Evolutionary conservation across 2,329 filamentous ascomycete genomes (phyloP).

Genomic region (Teratosphaeria nubilosa): DNA sequence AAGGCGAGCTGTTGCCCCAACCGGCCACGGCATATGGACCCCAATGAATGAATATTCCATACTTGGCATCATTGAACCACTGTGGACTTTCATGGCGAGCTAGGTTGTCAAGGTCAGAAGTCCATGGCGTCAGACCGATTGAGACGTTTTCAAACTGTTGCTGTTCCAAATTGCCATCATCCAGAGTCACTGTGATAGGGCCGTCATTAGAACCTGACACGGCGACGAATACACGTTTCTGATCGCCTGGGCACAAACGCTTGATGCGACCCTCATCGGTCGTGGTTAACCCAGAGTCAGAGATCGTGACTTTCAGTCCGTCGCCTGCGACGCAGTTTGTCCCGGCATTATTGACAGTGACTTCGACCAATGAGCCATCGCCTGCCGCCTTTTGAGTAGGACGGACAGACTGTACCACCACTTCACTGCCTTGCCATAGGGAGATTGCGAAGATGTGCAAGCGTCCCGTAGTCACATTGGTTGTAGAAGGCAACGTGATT

Average conservation of each 20-base stretch:
- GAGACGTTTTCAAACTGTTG: conserved; percentile 26
- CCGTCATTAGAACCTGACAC: conserved; percentile 23
- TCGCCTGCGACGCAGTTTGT: conserved; percentile 25
- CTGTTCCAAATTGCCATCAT: conserved; percentile 7
- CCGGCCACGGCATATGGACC: conserved; percentile 47
- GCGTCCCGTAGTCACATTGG: not conserved
- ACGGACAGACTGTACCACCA: conserved; percentile 31
- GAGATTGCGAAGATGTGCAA: conserved; percentile 28
- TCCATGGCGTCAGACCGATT: conserved; percentile 26
- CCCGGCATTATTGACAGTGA: conserved; percentile 30
- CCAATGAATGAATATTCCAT: conserved; percentile 52
- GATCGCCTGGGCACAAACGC: conserved; percentile 31
- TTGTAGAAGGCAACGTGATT: not conserved
- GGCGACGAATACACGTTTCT: conserved; percentile 28
- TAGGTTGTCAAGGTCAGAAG: conserved; percentile 29
- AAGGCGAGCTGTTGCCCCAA: conserved; percentile 39
- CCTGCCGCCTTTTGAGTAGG: conserved; percentile 30
- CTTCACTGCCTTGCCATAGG: conserved; percentile 20
- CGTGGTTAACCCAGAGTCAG: conserved; percentile 25
- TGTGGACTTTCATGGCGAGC: conserved; percentile 38
- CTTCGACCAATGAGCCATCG: conserved; percentile 31
- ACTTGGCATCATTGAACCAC: conserved; percentile 49
- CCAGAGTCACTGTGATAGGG: conserved; percentile 22
- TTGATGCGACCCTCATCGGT: conserved; percentile 28
- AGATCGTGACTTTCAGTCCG: conserved; percentile 26